phyloP scores from a whole-genome alignment of 192 early-diverging fungal genomes.

The Podila epicladia region DNA sequence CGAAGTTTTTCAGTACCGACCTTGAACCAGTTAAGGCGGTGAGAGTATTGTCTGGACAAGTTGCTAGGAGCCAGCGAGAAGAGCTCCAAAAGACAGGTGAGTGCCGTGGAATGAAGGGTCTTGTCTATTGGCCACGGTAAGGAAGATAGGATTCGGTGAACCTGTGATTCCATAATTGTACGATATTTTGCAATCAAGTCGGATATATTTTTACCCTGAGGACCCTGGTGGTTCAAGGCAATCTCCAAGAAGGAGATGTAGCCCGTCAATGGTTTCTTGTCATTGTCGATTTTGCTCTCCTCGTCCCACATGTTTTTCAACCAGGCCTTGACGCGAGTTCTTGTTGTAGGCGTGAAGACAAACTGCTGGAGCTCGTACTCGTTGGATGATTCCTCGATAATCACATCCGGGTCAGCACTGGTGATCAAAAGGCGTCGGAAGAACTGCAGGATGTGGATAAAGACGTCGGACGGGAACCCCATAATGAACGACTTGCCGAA shows the following conservation, averaged over 20 bases:
- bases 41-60: slow-evolving; percentile 60
- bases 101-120: slow-evolving; percentile 67
- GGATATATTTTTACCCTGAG: slow-evolving; percentile 11
- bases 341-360: slow-evolving; percentile 40
- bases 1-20: slow-evolving; percentile 2
- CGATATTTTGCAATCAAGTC: background rate
- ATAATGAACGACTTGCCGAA: slow-evolving; percentile 57
- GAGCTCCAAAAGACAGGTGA: slow-evolving; percentile 73
- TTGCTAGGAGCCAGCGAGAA: slow-evolving; percentile 72
- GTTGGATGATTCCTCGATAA: slow-evolving; percentile 55
- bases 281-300: slow-evolving; percentile 51
- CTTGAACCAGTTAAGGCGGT: slow-evolving; percentile 59
- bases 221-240: slow-evolving; percentile 60
- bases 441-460: slow-evolving; percentile 68
- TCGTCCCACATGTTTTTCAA: slow-evolving; percentile 47
- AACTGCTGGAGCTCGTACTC: slow-evolving; percentile 52
- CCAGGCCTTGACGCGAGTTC: slow-evolving; percentile 30
- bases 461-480: slow-evolving; percentile 70
- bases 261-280: slow-evolving; percentile 53
- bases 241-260: slow-evolving; percentile 70
- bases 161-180: background rate
- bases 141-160: background rate
- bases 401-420: slow-evolving; percentile 64
- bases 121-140: slow-evolving; percentile 55
- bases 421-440: slow-evolving; percentile 69